Evolutionary conservation across 2,329 filamentous ascomycete species (phyloP), one percentile per base, ranked within the genome.

Genomic region (Coniochaeta sp.): DNA sequence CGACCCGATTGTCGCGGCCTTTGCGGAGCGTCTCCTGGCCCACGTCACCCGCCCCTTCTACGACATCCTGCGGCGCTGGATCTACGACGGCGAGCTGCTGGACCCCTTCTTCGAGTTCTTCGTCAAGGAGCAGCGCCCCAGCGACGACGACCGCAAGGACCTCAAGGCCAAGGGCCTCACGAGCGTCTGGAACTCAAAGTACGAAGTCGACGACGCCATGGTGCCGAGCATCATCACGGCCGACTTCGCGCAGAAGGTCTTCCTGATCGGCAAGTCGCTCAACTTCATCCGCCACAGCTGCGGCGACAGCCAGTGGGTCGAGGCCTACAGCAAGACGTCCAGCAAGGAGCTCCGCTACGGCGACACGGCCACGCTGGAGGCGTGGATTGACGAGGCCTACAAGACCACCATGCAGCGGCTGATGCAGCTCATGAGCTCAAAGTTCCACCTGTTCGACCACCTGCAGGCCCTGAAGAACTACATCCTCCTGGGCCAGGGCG

Each of bases 241-340:
- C 52, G 93, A 96, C 62, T 97, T 99, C 74, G 92, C 95, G 0
- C 91, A 95, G 66, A 97, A 97, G 70, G 91, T 99, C 6, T 98
- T 98, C 68, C 78, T 99, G 8, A 99, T 99, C 67, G 95, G 95
- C 60, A 99, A 99, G 73, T 96, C 93, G 4, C 82, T 99, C 59
- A 99, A 99, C 74, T 99, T 99, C 74, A 97, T 99, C 71, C 88
- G 95, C 26, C 93, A 97, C 73, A 93, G 92, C 66, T 99, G 95
- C 71, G 89, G 89, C 9, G 96, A 99, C 72, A 91, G 92, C 26
- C 86, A 88, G 34, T 99, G 95, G 95, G 95, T 99, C 1, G 93
- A 97, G 70, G 88, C 88, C 34, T 98, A 99, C 75, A 96, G 93
- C 30, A 96, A 96, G 71, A 89, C 88, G 57, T 90, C 93, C 1